Evolutionary conservation across 2,329 filamentous ascomycete genomes (phyloP).

Genomic region (Amphichorda felina): DNA sequence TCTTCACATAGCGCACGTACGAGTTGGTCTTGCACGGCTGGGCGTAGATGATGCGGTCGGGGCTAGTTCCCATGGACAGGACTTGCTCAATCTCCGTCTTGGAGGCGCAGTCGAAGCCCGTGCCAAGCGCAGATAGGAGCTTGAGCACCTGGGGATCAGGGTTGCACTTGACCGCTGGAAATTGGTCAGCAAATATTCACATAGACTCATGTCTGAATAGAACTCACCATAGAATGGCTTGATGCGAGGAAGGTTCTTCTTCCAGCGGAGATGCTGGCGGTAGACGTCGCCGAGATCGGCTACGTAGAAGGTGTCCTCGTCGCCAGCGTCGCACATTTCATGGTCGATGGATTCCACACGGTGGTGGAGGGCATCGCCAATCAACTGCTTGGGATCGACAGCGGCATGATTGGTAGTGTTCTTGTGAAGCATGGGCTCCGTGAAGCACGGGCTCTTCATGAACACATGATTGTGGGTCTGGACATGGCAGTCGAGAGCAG

Average conservation of each 20-base stretch:
- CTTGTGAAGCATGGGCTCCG: slow-evolving; percentile 22
- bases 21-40: slow-evolving; percentile 99
- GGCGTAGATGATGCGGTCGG: slow-evolving; percentile 92
- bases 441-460: slow-evolving; percentile 29
- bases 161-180: slow-evolving; percentile 95
- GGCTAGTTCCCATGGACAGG: slow-evolving; percentile 68
- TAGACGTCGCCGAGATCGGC: slow-evolving; percentile 97
- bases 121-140: slow-evolving; percentile 78
- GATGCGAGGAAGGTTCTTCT: slow-evolving; percentile 81
- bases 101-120: slow-evolving; percentile 96
- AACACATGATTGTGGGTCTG: slow-evolving; percentile 34
- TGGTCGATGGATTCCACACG: slow-evolving; percentile 77
- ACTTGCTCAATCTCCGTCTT: slow-evolving; percentile 95
- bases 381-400: slow-evolving; percentile 60
- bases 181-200: slow-evolving; percentile 3
- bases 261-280: slow-evolving; percentile 97
- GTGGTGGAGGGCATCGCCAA: slow-evolving; percentile 76
- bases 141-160: slow-evolving; percentile 81
- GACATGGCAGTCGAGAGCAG: slow-evolving; percentile 41
- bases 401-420: slow-evolving; percentile 19
- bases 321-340: slow-evolving; percentile 79
- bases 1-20: slow-evolving; percentile 82
- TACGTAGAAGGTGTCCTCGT: slow-evolving; percentile 97
- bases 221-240: slow-evolving; percentile 86
- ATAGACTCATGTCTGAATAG: not conserved